Conservation (phyloP, 2,329 filamentous ascomycete genomes). For the Trichoderma semiorbis region DNA sequence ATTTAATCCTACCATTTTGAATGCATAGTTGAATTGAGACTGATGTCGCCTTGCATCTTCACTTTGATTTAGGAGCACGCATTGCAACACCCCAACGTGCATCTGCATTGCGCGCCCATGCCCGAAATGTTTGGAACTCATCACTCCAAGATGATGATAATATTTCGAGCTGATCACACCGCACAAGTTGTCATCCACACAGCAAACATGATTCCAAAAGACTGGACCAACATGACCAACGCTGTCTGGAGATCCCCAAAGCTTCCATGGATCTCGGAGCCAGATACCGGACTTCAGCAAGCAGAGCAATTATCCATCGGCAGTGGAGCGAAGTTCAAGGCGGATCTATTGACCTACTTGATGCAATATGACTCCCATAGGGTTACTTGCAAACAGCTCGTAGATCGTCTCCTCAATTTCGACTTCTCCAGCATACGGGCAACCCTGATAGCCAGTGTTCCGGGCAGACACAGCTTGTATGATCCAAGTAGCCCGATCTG, state of each 20-base stretch:
- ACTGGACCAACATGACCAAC: slow-evolving; percentile 88
- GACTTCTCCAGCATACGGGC: slow-evolving; percentile 70
- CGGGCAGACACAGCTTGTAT: slow-evolving; percentile 58
- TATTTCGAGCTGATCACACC: slow-evolving; percentile 71
- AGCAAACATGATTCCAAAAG: slow-evolving; percentile 83
- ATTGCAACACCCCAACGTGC: slow-evolving; percentile 61
- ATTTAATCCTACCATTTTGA: background rate
- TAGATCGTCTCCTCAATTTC: slow-evolving; percentile 54
- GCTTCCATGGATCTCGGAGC: slow-evolving; percentile 49
- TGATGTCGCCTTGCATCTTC: background rate
- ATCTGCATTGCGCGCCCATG: slow-evolving; percentile 71
- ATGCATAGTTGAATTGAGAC: background rate
- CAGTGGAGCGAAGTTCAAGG: slow-evolving; percentile 68
- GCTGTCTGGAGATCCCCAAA: slow-evolving; percentile 74
- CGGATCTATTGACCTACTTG: slow-evolving; percentile 71
- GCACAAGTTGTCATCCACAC: slow-evolving; percentile 83
- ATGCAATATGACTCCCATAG: slow-evolving; percentile 61
- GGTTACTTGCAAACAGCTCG: slow-evolving; percentile 52
- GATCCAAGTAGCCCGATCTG: slow-evolving; percentile 56
- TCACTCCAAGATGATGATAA: slow-evolving; percentile 81
- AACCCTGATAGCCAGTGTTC: slow-evolving; percentile 74
- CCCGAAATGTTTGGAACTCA: slow-evolving; percentile 84
- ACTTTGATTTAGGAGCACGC: slow-evolving; percentile 53
- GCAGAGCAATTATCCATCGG: slow-evolving; percentile 38
- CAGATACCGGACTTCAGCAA: background rate